Evolutionary conservation across 179 eudicot genomes (phyloP), one percentile per base, ranked within the genome.

Genomic region (Silene vulgaris): DNA sequence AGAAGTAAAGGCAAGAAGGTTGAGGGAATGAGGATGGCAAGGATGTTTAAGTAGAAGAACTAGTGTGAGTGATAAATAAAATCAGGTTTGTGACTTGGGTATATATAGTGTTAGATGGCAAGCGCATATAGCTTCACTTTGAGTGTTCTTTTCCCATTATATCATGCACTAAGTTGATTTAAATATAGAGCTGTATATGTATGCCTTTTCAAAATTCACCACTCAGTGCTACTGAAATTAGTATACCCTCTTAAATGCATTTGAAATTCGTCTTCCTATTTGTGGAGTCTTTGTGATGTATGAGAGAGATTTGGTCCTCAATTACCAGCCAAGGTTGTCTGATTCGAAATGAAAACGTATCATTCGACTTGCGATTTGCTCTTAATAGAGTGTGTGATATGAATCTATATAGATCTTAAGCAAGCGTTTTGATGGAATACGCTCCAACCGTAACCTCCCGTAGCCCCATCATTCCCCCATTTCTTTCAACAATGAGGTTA

Each of bases 61-160:
- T 68, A 64, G 12, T 32, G 45, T 60, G 43, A 63, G 37, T 62
- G 75, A 72, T 80, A 77, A 80, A 32, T 64, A 19, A 19, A 45
- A 28, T n/a, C 65, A 67, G 70, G 43, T 19, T 69, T 66, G 23
- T 71, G 20, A 73, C 74, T 59, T 72, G 72, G 80, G 67, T 61
- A 68, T 80, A 67, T 80, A 80, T 80, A 76, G 65, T 72, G 62
- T 59, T 43, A 71, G 54, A 61, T 52, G 67, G 54, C 23, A n/a
- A 40, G 29, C 16, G 12, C 20, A 40, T 40, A 40, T 9, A 48
- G 67, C n/a, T 8, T 60, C 23, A 61, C 9, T 20, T 45, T 45
- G 19, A 17, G 65, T 56, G 72, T 43, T 35, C 14, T 16, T 80
- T 73, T 61, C 50, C 75, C 37, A 37, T 30, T 67, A 2, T 65